A percentile compares a stretch with the other conserved stretches of the same genome.
These are phyloP conservation scores for Syzygium grande DNA, from an alignment of 345 rosid species.

Conservation along the genomic window DNA sequence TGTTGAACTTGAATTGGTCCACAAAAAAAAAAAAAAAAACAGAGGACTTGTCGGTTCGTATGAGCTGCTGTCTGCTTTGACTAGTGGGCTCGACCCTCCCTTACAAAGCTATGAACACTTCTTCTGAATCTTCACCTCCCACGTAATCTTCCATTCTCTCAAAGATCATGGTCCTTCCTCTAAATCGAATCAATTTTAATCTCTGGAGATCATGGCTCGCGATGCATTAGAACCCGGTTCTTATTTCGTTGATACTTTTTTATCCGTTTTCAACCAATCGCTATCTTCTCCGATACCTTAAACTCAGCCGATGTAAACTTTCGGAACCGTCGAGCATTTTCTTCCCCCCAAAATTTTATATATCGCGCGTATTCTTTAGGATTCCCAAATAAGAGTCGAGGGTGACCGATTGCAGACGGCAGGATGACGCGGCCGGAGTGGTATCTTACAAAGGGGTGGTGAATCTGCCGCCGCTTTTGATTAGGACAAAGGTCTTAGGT, in stretches of 20 bases:
- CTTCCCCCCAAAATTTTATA: background rate
- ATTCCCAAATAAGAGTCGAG: background rate
- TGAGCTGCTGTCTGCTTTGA: background rate
- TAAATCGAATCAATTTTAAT: background rate
- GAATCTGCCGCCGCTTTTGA: background rate
- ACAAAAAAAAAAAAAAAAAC: rapidly evolving
- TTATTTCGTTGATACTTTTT: background rate
- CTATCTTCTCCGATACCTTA: background rate
- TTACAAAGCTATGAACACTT: background rate
- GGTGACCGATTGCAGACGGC: background rate
- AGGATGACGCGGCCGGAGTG: background rate
- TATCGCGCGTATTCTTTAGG: background rate
- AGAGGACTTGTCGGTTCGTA: background rate
- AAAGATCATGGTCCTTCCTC: background rate
- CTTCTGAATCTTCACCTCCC: background rate
- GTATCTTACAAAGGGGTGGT: background rate
- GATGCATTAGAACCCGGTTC: background rate
- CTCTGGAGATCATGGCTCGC: background rate
- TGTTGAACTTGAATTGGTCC: background rate
- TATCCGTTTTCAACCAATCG: background rate
- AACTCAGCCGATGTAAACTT: background rate
- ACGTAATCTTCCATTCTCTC: background rate
- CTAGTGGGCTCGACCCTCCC: background rate
- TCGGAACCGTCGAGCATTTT: background rate
- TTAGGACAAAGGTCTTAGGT: background rate